Percentiles rank a stretch among this genome's conserved stretches.
Evolutionary conservation across 805 yeast species (phyloP).

Genomic region (Candida peoriensis): DNA sequence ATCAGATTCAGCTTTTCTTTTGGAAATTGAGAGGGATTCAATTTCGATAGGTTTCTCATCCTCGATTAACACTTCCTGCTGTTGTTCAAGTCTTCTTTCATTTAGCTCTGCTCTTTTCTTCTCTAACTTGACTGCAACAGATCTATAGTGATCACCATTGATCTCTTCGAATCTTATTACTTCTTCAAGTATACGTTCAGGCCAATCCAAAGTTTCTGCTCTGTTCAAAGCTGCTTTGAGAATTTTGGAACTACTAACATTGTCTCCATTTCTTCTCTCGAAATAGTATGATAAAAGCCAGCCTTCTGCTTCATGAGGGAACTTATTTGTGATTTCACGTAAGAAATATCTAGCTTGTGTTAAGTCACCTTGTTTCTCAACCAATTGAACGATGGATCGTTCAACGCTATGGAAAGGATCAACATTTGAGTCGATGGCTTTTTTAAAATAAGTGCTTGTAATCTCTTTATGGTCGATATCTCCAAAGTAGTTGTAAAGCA

Average conservation of each 20-base stretch:
- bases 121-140: slow-evolving; percentile 24
- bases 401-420: slow-evolving; percentile 41
- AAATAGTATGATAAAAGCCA: slow-evolving; percentile 44
- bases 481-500: not conserved
- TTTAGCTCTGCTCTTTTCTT: slow-evolving; percentile 15
- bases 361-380: slow-evolving; percentile 26
- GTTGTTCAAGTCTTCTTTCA: slow-evolving; percentile 6
- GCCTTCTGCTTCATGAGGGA: slow-evolving; percentile 34
- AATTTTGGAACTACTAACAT: slow-evolving; percentile 21
- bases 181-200: slow-evolving; percentile 44
- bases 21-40: not conserved
- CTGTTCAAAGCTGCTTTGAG: slow-evolving; percentile 29
- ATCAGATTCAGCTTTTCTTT: slow-evolving; percentile 6
- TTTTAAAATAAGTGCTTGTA: not conserved
- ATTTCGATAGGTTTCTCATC: not conserved
- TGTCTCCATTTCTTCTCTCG: slow-evolving; percentile 29
- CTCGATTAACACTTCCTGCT: not conserved
- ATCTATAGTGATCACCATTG: slow-evolving; percentile 27
- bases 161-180: slow-evolving; percentile 34
- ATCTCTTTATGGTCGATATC: not conserved
- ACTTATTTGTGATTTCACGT: slow-evolving; percentile 23
- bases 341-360: slow-evolving; percentile 26
- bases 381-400: slow-evolving; percentile 32
- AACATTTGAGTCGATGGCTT: slow-evolving; percentile 7
- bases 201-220: slow-evolving; percentile 38